phyloP scores from a whole-genome alignment of 441 rosid species.

The Adansonia gregorii region DNA sequence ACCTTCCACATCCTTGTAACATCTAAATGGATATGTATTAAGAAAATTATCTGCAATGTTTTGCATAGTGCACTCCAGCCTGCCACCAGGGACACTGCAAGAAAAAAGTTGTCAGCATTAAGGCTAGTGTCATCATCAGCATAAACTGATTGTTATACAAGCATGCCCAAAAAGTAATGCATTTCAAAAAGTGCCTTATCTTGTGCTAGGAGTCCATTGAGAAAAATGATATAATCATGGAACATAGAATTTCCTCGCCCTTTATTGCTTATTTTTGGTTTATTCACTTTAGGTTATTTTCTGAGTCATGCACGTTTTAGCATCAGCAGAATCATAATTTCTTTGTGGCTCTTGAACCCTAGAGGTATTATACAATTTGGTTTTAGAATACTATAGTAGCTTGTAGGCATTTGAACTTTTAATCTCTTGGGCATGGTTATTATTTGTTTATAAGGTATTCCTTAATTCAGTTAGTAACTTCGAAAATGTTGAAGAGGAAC shows the following conservation, averaged over 20 bases:
- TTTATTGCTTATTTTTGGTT: neutral
- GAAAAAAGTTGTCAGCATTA: conserved; percentile 24
- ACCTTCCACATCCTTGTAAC: conserved; percentile 78
- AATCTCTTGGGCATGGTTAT: neutral
- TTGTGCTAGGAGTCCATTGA: neutral
- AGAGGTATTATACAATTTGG: neutral
- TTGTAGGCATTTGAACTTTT: neutral
- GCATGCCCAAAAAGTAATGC: conserved; percentile 3
- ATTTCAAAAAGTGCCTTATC: conserved; percentile 1
- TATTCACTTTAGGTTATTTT: neutral
- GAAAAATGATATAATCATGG: neutral
- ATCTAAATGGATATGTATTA: conserved; percentile 65
- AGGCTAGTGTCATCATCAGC: conserved; percentile 8
- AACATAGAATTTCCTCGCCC: neutral
- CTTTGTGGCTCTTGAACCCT: neutral
- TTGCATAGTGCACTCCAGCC: conserved; percentile 98
- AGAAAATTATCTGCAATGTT: conserved; percentile 88
- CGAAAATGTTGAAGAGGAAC: conserved; percentile 20
- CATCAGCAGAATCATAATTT: neutral
- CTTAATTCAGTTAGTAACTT: neutral
- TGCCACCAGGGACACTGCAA: conserved; percentile 81
- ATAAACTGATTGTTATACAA: conserved; percentile 10
- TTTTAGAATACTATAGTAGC: neutral
- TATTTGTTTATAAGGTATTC: neutral
- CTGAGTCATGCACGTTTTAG: neutral